Percentiles rank a stretch among this genome's conserved stretches.
Evolutionary conservation across 495 filamentous ascomycete species (phyloP).

Genomic region (Xylaria flabelliformis): DNA sequence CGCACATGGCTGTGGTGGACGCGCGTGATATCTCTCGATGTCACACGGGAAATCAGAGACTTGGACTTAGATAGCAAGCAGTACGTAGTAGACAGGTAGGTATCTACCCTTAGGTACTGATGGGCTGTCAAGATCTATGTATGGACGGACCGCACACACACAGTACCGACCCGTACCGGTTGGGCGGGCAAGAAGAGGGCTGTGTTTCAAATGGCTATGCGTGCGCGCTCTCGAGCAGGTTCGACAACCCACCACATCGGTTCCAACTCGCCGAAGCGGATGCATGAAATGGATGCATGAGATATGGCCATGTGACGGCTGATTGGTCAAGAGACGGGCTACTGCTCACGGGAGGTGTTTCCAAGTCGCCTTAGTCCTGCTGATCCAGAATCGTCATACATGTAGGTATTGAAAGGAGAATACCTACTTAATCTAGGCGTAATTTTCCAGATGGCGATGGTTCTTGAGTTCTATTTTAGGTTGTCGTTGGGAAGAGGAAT

Average conservation of each 20-base stretch:
- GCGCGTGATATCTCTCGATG: slow-evolving; percentile 25
- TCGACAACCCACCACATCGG: slow-evolving; percentile 6
- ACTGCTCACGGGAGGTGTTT: slow-evolving; percentile 6
- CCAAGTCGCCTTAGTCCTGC: slow-evolving; percentile 3
- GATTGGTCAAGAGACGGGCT: slow-evolving; percentile 19
- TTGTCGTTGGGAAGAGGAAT: not conserved
- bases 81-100: not conserved
- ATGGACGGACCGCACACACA: not conserved
- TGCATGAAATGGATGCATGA: slow-evolving; percentile 17
- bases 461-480: not conserved
- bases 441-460: not conserved
- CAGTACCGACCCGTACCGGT: not conserved
- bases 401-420: not conserved
- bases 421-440: not conserved
- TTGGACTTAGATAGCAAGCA: no score
- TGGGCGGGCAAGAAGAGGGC: not conserved
- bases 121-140: not conserved
- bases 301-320: slow-evolving; percentile 20
- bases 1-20: slow-evolving; percentile 28
- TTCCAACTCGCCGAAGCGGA: slow-evolving; percentile 5
- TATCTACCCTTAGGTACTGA: no score
- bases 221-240: not conserved
- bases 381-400: slow-evolving; percentile 4
- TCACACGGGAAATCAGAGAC: not conserved
- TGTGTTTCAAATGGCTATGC: slow-evolving; percentile 4